Percentiles rank a stretch among this genome's conserved stretches.
phyloP scores from a whole-genome alignment of 202 grass and related monocot genomes.

The Miscanthus sacchariflorus region DNA sequence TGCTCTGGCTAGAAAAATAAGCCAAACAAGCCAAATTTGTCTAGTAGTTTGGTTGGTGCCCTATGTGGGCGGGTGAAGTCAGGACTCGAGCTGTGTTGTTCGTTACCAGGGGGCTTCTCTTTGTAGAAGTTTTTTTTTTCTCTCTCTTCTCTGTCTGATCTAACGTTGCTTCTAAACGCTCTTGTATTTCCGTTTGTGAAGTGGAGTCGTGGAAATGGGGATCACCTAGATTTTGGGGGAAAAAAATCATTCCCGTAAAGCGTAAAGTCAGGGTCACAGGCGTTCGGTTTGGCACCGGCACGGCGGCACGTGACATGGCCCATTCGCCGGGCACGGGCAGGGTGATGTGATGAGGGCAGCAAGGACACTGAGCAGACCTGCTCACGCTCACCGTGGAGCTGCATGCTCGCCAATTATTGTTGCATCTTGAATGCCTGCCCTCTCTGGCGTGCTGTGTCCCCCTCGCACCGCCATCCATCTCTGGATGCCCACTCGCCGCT shows the following conservation, averaged over 20 bases:
- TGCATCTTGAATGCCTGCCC: background rate
- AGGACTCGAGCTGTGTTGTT: too few relatives aligned
- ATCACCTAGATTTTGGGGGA: background rate
- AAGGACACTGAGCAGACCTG: background rate
- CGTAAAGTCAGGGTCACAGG: background rate
- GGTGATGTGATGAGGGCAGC: conserved; percentile 23
- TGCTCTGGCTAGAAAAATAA: too few relatives aligned
- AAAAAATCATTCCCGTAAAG: background rate
- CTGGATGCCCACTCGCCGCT: conserved; percentile 9
- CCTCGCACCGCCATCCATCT: background rate
- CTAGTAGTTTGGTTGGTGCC: too few relatives aligned
- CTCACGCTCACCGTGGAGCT: background rate
- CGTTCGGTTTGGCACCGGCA: background rate
- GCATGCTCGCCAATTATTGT: background rate
- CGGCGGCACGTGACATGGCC: background rate
- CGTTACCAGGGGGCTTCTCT: too few relatives aligned
- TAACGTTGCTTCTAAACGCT: too few relatives aligned
- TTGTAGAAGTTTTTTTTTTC: too few relatives aligned
- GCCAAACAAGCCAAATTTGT: too few relatives aligned
- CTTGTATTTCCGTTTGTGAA: too few relatives aligned
- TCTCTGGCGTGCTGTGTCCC: background rate
- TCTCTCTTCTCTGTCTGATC: too few relatives aligned
- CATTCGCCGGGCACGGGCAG: background rate
- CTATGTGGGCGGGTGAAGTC: too few relatives aligned
- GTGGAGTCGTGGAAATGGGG: too few relatives aligned